Base-by-base conservation (phyloP, 768 basidiomycete genomes). In the Phlebiopsis flavidoalba region DNA sequence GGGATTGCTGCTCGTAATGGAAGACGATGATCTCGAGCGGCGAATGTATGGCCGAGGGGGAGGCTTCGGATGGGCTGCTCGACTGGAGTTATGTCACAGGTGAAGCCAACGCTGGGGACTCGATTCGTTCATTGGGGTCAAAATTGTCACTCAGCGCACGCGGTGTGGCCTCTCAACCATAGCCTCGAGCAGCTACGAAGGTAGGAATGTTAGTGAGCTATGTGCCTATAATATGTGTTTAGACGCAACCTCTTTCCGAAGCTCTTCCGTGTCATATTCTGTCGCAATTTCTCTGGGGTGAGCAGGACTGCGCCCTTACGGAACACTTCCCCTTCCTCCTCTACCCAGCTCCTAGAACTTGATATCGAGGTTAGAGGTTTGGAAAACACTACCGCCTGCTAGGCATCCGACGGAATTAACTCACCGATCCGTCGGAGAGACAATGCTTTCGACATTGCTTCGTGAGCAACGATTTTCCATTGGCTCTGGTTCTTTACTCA, bases 301-400 rank as follows among this genome's bases (percentile, higher is more conserved):
- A 93, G 77, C 19, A 98, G 76, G 3, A 87, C 88, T 10, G 82
- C 85, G 0, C 95, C 94, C 69, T 96, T 95, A 46, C 95, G 80
- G 77, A 98, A 98, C 45, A 98, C 89, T 74, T 98, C 96, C 0
- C 94, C 94, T 71, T 99, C 97, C 71, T 98, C 97, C 58, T 86
- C 91, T 0, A 95, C 89, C 88, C 91, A 92, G 55, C 80, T 85
- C 64, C 85, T 79, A 24, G 89, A 90, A 52, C 91, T 89, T 54
- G n/a, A 24, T 26, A 57, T 22, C 36, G 19, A 52, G 26, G 26
- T 31, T 31, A 31, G 3, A 31, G 26, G 19, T 19, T 47, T 26
- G 10, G 47, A 36, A 21, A 46, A 55, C 26, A n/a, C 26, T 3
- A 31, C 33, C 24, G 0, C 52, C 19, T 15, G n/a, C n/a, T n/a